Percentiles rank a stretch among this genome's conserved stretches.
Conservation (phyloP, 768 basidiomycete species). For the Mrakia frigida region DNA sequence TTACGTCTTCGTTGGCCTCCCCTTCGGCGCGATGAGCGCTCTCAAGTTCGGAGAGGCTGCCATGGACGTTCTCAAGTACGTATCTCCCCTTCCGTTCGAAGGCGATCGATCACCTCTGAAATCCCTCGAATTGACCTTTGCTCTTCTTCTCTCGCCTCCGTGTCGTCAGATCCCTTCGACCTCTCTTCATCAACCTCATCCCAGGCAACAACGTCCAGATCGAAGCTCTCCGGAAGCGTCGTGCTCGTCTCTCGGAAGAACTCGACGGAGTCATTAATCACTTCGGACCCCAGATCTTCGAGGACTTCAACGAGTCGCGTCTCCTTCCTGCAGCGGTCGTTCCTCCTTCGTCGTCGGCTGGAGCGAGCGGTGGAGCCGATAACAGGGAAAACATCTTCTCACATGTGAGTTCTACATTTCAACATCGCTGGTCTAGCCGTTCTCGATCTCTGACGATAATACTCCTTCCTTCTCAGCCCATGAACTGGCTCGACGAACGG, state of each 20-base stretch:
- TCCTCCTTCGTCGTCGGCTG: slow-evolving; percentile 20
- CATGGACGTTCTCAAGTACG: slow-evolving; percentile 92
- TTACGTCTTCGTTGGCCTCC: slow-evolving; percentile 64
- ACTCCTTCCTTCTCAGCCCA: slow-evolving; percentile 14
- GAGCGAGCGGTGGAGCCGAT: background rate
- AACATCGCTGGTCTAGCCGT: too few species aligned
- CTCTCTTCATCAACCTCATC: slow-evolving; percentile 75
- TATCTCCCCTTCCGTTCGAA: slow-evolving; percentile 18
- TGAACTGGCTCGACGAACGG: slow-evolving; percentile 30
- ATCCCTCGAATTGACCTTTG: background rate
- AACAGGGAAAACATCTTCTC: slow-evolving; percentile 28
- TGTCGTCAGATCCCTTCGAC: slow-evolving; percentile 70
- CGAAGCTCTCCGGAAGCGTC: slow-evolving; percentile 65
- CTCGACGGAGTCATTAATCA: slow-evolving; percentile 55
- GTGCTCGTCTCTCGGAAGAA: slow-evolving; percentile 72
- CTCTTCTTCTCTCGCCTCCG: slow-evolving; percentile 25
- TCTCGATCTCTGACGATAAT: too few species aligned
- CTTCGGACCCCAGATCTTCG: slow-evolving; percentile 27
- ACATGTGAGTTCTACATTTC: slow-evolving; percentile 8
- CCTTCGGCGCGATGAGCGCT: slow-evolving; percentile 85
- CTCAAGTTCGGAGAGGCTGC: slow-evolving; percentile 97
- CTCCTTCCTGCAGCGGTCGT: slow-evolving; percentile 21
- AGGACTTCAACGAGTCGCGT: slow-evolving; percentile 30
- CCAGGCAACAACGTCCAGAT: slow-evolving; percentile 83
- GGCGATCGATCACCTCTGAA: background rate